phyloP scores from a whole-genome alignment of 352 stramenopile species.

The Plasmopara viticola region DNA sequence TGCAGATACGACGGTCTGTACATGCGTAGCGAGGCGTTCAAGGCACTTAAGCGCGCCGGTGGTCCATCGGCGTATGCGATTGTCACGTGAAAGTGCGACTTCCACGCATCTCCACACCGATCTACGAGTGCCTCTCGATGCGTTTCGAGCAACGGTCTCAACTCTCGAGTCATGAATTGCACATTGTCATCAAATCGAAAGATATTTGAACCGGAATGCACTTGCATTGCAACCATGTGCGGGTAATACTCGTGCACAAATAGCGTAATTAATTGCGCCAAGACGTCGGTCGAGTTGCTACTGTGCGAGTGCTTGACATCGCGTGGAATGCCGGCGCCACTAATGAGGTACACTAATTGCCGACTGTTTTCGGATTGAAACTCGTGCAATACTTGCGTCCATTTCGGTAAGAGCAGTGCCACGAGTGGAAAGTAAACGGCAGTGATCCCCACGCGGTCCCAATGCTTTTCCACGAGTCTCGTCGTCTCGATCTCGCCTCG shows the following conservation, averaged over 20 bases:
- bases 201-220: slow-evolving; percentile 96
- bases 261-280: slow-evolving; percentile 87
- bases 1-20: slow-evolving; percentile 96
- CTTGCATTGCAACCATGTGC: slow-evolving; percentile 89
- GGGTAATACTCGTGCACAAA: slow-evolving; percentile 92
- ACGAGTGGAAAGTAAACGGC: slow-evolving; percentile 95
- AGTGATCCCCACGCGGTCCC: slow-evolving; percentile 62
- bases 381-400: slow-evolving; percentile 73
- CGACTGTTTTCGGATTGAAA: slow-evolving; percentile 77
- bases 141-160: slow-evolving; percentile 91
- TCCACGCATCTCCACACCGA: slow-evolving; percentile 88
- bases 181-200: slow-evolving; percentile 96
- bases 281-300: slow-evolving; percentile 95
- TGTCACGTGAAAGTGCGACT: slow-evolving; percentile 92
- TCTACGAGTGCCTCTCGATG: slow-evolving; percentile 92
- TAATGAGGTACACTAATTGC: slow-evolving; percentile 95
- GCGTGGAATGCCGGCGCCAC: slow-evolving; percentile 91
- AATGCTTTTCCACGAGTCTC: slow-evolving; percentile 57
- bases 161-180: slow-evolving; percentile 93
- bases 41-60: slow-evolving; percentile 91
- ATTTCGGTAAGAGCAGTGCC: slow-evolving; percentile 91
- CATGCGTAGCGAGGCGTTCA: slow-evolving; percentile 93
- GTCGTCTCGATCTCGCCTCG: slow-evolving; percentile 50
- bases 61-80: slow-evolving; percentile 96
- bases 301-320: slow-evolving; percentile 88